Evolutionary conservation across 768 basidiomycete species (phyloP), one percentile per base, ranked within the genome.

Genomic region (Naematelia encephala): DNA sequence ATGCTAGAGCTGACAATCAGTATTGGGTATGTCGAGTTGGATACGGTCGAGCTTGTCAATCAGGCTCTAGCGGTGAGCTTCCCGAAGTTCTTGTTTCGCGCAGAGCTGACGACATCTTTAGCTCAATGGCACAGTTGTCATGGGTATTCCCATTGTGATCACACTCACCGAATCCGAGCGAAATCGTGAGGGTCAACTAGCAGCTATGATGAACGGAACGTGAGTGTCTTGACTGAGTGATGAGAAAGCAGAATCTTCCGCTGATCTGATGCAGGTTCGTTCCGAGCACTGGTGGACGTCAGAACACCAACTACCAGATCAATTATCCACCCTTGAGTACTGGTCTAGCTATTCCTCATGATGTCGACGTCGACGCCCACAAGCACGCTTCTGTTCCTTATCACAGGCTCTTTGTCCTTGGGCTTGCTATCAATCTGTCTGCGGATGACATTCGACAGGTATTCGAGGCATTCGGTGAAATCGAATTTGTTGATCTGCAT

Each of bases 401-500:
- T 56, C 67, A 77, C 67, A 91, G 93, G 77, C 84, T 99, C 77
- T 99, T 96, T 77, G 91, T 99, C 78, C 92, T 91, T 58, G 94
- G 91, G 61, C 81, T 99, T 47, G 91, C 97, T 79, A 96, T 94
- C 82, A 93, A 91, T 78, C 86, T 99, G 61, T 90, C 91, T 56
- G 90, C 96, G 80, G 87, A 90, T 68, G 94, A 99, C 81, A 88
- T 99, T 80, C 90, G 88, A 79, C 92, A 97, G 84, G 94, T 99
- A 67, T 99, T 99, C 78, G 92, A 96, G 76, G 92, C 94, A 10
- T 99, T 98, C 77, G 96, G 96, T 70, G 90, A 93, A 80, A 83
- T 99, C 67, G 94, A 94, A 79, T 93, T 93, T 80, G 92, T 99
- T 76, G 94, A 99, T 82, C 84, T 98, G 72, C 96, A 73, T 46